Evolutionary conservation across 352 stramenopile species (phyloP), one percentile per base, ranked within the genome.

Genomic region (Phytophthora lateralis): DNA sequence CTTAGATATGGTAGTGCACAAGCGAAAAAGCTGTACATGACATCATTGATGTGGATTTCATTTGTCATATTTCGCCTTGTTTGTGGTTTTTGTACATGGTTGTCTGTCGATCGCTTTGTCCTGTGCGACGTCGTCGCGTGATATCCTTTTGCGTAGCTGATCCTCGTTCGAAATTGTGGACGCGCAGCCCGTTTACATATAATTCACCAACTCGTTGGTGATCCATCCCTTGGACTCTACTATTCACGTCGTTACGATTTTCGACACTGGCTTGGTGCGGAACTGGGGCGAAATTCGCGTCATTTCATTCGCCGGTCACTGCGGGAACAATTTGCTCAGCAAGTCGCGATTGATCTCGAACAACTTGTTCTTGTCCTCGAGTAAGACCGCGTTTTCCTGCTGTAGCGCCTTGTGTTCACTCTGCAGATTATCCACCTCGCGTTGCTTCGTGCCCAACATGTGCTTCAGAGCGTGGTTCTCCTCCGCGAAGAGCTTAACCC

Each of bases 311-410:
- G 21, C 14, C 32, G 30, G 18, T 86, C 66, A 88, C 54, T 90
- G 76, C n/a, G 73, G 80, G 42, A 90, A 87, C 27, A 90, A 57
- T 49, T 90, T 90, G 56, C 66, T 66, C 27, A 90, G 55, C 26
- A 91, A 45, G 61, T 88, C 80, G 47, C 78, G 75, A 59, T 91
- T 91, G 48, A 91, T 89, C 62, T 90, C 80, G 47, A 89, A 88
- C 14, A 91, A 57, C 69, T 91, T 91, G 70, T 83, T 89, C 60
- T 91, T 90, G 68, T 88, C 80, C 35, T 90, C 80, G 0, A 80
- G 63, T 38, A 91, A 66, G 20, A 89, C 78, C 2, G 69, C 60
- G 49, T 90, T 91, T 62, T 90, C 82, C 41, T 89, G 73, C 59
- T 90, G 78, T 20, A 91, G 64, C 44, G 72, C 60, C 47, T 88